These are phyloP conservation scores for Cryptomeria japonica DNA, from an alignment of 75 land plant genomes.

Conservation along the genomic window DNA sequence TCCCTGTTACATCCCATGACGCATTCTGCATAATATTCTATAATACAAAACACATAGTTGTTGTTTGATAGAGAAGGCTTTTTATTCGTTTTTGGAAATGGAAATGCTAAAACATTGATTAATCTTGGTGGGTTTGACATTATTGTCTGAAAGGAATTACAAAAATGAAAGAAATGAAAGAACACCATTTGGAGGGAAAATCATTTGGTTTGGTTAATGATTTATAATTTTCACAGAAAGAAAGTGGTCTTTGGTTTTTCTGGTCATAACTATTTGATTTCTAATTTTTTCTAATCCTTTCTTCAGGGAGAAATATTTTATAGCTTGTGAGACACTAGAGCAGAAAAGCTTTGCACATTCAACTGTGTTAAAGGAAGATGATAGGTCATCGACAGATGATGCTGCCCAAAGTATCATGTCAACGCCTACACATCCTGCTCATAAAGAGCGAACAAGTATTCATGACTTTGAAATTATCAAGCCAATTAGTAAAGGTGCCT, in stretches of 20 bases:
- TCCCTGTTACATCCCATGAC: background rate
- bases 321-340: slow-evolving; percentile 28
- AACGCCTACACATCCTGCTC: slow-evolving; percentile 29
- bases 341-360: slow-evolving; percentile 11
- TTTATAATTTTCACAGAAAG: background rate
- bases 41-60: background rate
- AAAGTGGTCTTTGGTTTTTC: background rate
- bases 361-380: slow-evolving; percentile 11
- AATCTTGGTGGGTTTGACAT: background rate
- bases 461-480: slow-evolving; percentile 78
- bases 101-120: background rate
- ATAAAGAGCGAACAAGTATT: slow-evolving; percentile 58
- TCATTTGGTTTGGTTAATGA: background rate
- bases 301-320: slow-evolving; percentile 55
- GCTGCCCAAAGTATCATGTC: slow-evolving; percentile 27
- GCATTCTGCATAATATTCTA: background rate
- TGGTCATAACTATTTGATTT: background rate
- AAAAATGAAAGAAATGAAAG: background rate
- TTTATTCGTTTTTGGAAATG: background rate
- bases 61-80: background rate
- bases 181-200: background rate
- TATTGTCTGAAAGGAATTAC: background rate
- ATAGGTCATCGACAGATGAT: slow-evolving; percentile 15
- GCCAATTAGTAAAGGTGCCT: slow-evolving; percentile 75
- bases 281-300: background rate